Conservation (phyloP, 192 early-diverging fungal genomes). For the Coemansia reversa region DNA sequence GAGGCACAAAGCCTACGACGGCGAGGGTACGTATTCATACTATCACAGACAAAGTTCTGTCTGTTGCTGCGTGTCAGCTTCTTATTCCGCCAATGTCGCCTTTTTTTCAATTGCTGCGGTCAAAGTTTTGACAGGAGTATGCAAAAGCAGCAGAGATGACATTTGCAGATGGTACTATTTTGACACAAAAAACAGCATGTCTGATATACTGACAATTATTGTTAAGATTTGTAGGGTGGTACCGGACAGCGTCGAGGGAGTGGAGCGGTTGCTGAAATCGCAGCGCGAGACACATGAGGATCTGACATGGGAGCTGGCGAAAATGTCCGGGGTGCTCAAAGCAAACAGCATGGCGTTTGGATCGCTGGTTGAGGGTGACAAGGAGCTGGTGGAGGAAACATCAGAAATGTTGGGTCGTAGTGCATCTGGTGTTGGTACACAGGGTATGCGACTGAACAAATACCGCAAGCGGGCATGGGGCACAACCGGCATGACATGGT, state of each 20-base stretch:
- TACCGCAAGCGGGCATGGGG: slow-evolving; percentile 56
- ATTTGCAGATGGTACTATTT: background rate
- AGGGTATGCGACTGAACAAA: slow-evolving; percentile 40
- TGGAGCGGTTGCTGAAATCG: slow-evolving; percentile 43
- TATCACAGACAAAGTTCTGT: background rate
- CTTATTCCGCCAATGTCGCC: too few relatives aligned
- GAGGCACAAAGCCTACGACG: slow-evolving; percentile 43
- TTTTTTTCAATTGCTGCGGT: too few relatives aligned
- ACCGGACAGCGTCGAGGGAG: slow-evolving; percentile 37
- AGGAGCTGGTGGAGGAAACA: slow-evolving; percentile 38
- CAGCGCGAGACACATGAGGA: slow-evolving; percentile 50
- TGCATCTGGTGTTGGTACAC: slow-evolving; percentile 29
- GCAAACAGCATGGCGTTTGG: slow-evolving; percentile 49
- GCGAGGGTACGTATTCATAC: slow-evolving; percentile 30
- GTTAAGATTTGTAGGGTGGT: slow-evolving; percentile 26
- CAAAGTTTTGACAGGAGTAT: too few relatives aligned
- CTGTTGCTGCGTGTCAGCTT: too few relatives aligned
- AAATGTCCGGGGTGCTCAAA: slow-evolving; percentile 47
- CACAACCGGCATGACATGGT: slow-evolving; percentile 52
- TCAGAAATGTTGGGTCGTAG: slow-evolving; percentile 30
- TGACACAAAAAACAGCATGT: background rate
- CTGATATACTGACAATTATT: background rate
- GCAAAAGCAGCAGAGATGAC: too few relatives aligned
- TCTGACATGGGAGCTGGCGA: slow-evolving; percentile 41
- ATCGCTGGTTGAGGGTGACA: slow-evolving; percentile 46